phyloP scores from a whole-genome alignment of 495 filamentous ascomycete species.

The Copromyces sp. region DNA sequence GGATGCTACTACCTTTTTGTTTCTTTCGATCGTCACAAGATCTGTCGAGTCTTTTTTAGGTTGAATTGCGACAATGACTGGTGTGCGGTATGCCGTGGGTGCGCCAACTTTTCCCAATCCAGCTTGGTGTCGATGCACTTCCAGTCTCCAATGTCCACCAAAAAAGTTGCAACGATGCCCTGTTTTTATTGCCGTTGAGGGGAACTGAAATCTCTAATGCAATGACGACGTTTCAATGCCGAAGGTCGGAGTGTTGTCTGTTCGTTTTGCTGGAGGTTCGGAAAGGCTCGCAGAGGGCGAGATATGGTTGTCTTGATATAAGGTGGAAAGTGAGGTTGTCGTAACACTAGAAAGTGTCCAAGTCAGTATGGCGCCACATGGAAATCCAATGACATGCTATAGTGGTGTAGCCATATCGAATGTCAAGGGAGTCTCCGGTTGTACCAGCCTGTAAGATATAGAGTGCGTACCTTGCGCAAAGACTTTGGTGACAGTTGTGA shows the following conservation, averaged over 20 bases:
- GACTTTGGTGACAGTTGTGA: background rate
- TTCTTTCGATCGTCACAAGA: conserved; percentile 7
- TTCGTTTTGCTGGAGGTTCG: background rate
- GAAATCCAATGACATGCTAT: background rate
- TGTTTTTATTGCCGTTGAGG: background rate
- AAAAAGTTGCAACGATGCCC: background rate
- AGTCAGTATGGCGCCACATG: background rate
- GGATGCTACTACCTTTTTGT: background rate
- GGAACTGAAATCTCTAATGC: background rate
- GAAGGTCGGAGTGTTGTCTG: background rate
- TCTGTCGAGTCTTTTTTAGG: background rate
- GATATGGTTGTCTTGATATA: background rate
- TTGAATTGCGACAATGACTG: background rate
- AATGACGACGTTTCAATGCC: background rate
- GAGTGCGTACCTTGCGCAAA: background rate
- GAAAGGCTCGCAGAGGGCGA: background rate
- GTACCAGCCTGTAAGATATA: background rate
- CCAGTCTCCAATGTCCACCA: conserved; percentile 4
- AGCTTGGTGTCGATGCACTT: background rate
- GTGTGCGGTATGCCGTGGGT: background rate
- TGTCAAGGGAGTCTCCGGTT: background rate
- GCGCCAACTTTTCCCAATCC: background rate
- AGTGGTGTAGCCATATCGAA: background rate
- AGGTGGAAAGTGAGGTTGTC: background rate
- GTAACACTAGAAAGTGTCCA: background rate